Base-by-base conservation (phyloP, 169 alveolate species). In the Ichthyophthirius multifiliis region DNA sequence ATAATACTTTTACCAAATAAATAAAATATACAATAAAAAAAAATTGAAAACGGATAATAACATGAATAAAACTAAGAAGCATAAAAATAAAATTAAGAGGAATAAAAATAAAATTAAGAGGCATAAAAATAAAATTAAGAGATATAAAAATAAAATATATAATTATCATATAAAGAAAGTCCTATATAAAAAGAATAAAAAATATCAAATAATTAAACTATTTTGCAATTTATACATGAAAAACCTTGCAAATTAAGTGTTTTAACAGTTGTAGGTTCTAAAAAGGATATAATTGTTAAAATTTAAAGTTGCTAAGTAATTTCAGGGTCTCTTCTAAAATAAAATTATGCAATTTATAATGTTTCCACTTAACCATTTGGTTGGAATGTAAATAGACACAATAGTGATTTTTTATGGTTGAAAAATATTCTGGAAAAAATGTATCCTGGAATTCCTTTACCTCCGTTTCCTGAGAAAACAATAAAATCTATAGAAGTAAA, bases 361-460 rank as follows among this genome's bases (percentile, higher is more conserved):
- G 62, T 82, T n/a, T 45, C 18, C 12, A 67, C 86, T 1, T 12
- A n/a, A 31, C 86, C 86, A 18, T 31, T 80, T 23, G 63, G 47
- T 13, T 80, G 71, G 78, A 65, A 32, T 4, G 86, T 80, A 0
- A 80, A 74, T 67, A 80, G 86, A 71, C 16, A n/a, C 20, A 43
- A 64, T 32, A 47, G 71, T 43, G 86, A 80, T 41, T 80, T 80
- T 48, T 9, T 65, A 15, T 80, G 86, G 86, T 71, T 80, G 9
- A 27, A 81, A 37, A 65, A 65, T 43, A 71, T 20, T 39, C 32
- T 80, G 27, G 30, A 20, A 32, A 80, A 74, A 20, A 34, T 47
- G 27, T 80, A 46, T 39, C 81, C 86, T 3, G 86, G 82, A 18
- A 39, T 67, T 23, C 74, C 48, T 47, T 30, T 80, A 20, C 86